Evolutionary conservation across 179 eudicot species (phyloP).

Genomic region (Silene vulgaris): DNA sequence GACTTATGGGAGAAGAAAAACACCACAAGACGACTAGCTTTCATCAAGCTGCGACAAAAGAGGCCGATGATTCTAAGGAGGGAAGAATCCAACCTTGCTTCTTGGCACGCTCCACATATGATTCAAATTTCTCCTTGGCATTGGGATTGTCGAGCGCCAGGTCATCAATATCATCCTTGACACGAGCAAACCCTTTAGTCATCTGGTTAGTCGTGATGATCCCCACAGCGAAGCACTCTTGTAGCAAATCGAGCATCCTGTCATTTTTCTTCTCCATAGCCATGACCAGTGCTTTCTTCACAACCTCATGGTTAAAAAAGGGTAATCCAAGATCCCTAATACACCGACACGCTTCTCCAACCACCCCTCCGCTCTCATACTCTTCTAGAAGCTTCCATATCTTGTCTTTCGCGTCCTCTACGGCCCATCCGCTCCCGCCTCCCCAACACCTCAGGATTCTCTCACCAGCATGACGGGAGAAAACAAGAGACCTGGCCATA

Average conservation of each 20-base stretch:
- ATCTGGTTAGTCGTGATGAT: slow-evolving; percentile 84
- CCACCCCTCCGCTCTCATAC: slow-evolving; percentile 80
- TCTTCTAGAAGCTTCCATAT: slow-evolving; percentile 84
- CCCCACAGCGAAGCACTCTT: slow-evolving; percentile 77
- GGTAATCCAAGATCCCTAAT: slow-evolving; percentile 94
- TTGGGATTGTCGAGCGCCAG: slow-evolving; percentile 92
- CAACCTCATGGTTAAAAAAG: slow-evolving; percentile 93
- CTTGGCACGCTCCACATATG: slow-evolving; percentile 53
- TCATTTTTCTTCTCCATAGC: slow-evolving; percentile 99
- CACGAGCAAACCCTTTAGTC: slow-evolving; percentile 80
- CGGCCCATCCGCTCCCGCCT: slow-evolving; percentile 98
- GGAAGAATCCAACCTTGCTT: slow-evolving; percentile 65
- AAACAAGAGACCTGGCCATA: slow-evolving; percentile 70
- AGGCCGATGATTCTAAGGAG: slow-evolving; percentile 30
- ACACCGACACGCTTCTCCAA: slow-evolving; percentile 85
- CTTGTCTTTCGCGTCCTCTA: slow-evolving; percentile 96
- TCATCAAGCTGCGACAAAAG: slow-evolving; percentile 19
- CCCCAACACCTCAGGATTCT: slow-evolving; percentile 97
- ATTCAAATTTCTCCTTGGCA: slow-evolving; percentile 58
- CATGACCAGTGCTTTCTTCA: slow-evolving; percentile 92
- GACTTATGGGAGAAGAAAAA: slow-evolving; percentile 15
- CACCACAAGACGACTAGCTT: slow-evolving; percentile 18
- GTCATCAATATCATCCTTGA: slow-evolving; percentile 81
- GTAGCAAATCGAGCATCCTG: slow-evolving; percentile 68
- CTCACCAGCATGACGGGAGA: slow-evolving; percentile 95